Percentiles rank a stretch among this genome's conserved stretches.
Evolutionary conservation across 148 eudicot genomes (phyloP).

Genomic region (Beta vulgaris): DNA sequence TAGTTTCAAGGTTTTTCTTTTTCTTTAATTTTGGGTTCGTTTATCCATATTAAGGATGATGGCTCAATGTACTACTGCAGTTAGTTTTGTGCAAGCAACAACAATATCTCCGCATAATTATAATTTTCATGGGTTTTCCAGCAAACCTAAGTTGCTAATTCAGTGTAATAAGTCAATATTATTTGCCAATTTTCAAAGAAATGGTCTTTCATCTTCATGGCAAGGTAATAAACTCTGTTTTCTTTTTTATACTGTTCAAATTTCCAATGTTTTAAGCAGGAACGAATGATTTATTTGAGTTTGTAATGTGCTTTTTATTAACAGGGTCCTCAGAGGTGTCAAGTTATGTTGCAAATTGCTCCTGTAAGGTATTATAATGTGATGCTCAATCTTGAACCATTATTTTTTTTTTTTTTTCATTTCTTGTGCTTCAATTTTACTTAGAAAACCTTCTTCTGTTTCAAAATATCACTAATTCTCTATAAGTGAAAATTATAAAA

Average conservation of each 20-base stretch:
- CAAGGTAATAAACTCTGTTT: conserved; percentile 15
- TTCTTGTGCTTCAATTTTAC: neutral
- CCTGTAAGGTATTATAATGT: conserved; percentile 10
- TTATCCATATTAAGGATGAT: neutral
- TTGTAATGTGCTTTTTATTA: neutral
- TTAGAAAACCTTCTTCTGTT: too few species aligned
- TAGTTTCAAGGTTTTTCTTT: neutral
- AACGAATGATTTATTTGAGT: neutral
- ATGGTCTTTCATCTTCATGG: conserved; percentile 12
- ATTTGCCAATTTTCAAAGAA: neutral
- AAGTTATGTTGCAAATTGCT: neutral
- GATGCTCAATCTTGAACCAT: neutral
- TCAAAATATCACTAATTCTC: too few species aligned
- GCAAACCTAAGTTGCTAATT: conserved; percentile 1
- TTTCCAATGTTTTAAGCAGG: neutral
- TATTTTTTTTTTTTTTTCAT: neutral
- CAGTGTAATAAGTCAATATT: neutral
- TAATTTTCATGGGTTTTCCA: conserved; percentile 1
- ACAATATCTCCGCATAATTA: neutral
- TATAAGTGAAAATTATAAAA: too few species aligned
- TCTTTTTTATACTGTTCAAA: neutral
- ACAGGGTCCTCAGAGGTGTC: conserved; percentile 12
- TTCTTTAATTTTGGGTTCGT: neutral
- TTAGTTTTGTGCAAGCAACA: conserved; percentile 9
- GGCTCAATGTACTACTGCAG: conserved; percentile 4